Conservation (phyloP, 495 filamentous ascomycete genomes). For the Lasiosphaeriaceae sp. region DNA sequence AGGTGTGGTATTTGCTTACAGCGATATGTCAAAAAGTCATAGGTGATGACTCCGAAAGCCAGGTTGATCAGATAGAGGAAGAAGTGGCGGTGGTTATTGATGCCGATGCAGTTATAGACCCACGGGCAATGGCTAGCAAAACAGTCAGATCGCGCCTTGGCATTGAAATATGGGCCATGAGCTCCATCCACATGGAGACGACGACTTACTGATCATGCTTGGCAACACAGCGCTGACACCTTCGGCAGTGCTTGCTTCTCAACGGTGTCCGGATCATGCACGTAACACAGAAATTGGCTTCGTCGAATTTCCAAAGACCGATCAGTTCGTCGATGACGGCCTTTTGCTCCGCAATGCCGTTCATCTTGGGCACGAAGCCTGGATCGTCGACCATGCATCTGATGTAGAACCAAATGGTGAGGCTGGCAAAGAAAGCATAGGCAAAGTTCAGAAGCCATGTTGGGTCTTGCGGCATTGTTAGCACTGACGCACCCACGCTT, state of each 20-base stretch:
- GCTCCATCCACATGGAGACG: background rate
- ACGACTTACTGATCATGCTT: constrained; percentile 94
- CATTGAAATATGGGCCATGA: too few relatives aligned
- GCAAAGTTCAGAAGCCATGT: constrained; percentile 72
- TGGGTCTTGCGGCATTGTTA: constrained; percentile 15
- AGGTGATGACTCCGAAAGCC: constrained; percentile 67
- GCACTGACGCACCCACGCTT: background rate
- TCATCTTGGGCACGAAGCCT: constrained; percentile 89
- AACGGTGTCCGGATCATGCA: constrained; percentile 93
- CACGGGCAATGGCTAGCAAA: constrained; percentile 86
- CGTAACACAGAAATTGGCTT: constrained; percentile 84
- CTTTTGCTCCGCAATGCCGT: constrained; percentile 82
- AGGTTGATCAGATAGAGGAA: constrained; percentile 79
- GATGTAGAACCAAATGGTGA: constrained; percentile 82
- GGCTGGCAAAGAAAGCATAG: constrained; percentile 59
- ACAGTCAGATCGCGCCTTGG: constrained; percentile 37
- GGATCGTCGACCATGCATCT: constrained; percentile 83
- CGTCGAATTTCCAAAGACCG: constrained; percentile 82
- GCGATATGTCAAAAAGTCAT: constrained; percentile 44
- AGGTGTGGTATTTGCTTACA: constrained; percentile 30
- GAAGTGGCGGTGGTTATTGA: constrained; percentile 95
- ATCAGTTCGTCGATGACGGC: constrained; percentile 81
- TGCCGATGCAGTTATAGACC: constrained; percentile 92
- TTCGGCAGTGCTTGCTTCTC: constrained; percentile 90
- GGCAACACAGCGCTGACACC: constrained; percentile 86